Evolutionary conservation across 2,329 filamentous ascomycete genomes (phyloP), one percentile per base, ranked within the genome.

Genomic region (Diaporthe longicolla): DNA sequence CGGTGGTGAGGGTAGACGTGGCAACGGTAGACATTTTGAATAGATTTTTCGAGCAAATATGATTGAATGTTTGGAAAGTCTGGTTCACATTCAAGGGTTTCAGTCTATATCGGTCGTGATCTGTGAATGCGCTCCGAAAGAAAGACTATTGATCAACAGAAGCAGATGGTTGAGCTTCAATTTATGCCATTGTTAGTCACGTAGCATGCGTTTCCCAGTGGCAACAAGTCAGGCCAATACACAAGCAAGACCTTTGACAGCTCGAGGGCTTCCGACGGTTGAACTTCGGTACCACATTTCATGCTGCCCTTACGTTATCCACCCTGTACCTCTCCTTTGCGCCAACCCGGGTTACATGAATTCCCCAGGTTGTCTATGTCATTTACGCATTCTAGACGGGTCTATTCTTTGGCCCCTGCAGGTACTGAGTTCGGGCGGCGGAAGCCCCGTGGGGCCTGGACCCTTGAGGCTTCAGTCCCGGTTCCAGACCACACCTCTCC

Each of bases 131-230:
- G 37, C 35, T 61, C 21, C 55, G 0, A 45, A 29, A 45, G 1
- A 7, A n/a, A 24, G 11, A 13, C 58, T 45, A 13, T 21, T 3
- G 17, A 13, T 45, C 58, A 17, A 63, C 15, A 29, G 24, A 29
- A 45, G 24, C 21, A 63, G 37, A 63, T 45, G 24, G 26, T 29
- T 24, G 24, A 48, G 59, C 35, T 29, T 48, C 1, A 45, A 32
- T 45, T 63, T 63, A 63, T 63, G 37, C 13, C 59, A 63, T 2
- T 63, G 17, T 10, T 63, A 45, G 10, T 48, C 40, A 63, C 9
- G 37, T 32, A 32, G 37, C 37, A 29, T 32, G 26, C 37, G 21
- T 13, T 29, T 4, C 9, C 10, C 15, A 19, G 17, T 63, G 24
- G 24, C 13, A n/a, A n/a, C 59, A 63, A 48, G 59, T 63, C 40